Percentiles rank a stretch among this genome's conserved stretches.
Conservation (phyloP, 441 rosid species). For the Melastoma candidum region DNA sequence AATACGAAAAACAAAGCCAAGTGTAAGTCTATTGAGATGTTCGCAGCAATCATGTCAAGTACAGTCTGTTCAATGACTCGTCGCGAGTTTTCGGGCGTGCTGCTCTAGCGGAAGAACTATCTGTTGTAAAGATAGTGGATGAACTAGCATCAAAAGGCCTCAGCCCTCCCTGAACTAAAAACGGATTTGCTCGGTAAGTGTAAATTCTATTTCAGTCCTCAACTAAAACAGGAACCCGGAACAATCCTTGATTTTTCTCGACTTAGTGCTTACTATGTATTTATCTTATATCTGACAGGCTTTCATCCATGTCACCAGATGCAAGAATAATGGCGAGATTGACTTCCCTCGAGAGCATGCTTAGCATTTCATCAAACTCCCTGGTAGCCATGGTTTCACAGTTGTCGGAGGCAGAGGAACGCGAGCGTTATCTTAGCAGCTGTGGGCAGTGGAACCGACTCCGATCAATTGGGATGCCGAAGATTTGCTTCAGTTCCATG, state of each 20-base stretch:
- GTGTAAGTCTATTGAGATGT: constrained; percentile 46
- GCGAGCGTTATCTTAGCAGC: constrained; percentile 72
- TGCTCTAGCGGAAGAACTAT: constrained; percentile 87
- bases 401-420: constrained; percentile 96
- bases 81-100: constrained; percentile 56
- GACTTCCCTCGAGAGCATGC: constrained; percentile 88
- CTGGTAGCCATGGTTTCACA: constrained; percentile 98
- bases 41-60: neutral
- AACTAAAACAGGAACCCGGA: no score
- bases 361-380: constrained; percentile 81
- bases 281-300: constrained; percentile 32
- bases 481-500: constrained; percentile 90
- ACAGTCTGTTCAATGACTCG: neutral
- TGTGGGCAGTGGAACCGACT: constrained; percentile 99
- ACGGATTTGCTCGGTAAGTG: constrained; percentile 77
- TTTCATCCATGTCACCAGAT: constrained; percentile 86
- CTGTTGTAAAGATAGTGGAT: constrained; percentile 79
- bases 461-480: constrained; percentile 96
- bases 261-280: constrained; percentile 1
- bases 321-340: constrained; percentile 84
- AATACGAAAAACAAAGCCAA: constrained; percentile 96
- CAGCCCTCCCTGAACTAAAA: constrained; percentile 93
- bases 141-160: constrained; percentile 86
- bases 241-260: neutral
- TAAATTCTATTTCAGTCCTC: neutral